Conservation (phyloP, 2,329 filamentous ascomycete genomes). For the Sporothrix schenckii region DNA sequence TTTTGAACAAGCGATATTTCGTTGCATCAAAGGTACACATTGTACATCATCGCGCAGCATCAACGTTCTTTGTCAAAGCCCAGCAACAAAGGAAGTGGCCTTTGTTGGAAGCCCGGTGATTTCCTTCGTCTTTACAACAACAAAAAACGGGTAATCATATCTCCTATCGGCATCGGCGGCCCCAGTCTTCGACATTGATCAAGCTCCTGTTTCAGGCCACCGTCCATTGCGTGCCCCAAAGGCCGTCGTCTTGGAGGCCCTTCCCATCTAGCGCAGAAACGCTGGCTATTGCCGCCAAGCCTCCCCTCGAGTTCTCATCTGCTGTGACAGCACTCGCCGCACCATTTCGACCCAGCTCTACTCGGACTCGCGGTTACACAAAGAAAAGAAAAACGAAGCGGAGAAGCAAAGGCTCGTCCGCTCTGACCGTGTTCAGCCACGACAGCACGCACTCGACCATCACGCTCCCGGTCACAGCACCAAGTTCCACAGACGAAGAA, state of each 20-base stretch:
- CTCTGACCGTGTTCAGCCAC: not conserved
- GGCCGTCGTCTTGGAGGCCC: not conserved
- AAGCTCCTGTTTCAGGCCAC: not conserved
- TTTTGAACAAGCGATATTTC: not conserved
- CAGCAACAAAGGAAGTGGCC: not conserved
- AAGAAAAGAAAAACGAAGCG: not conserved
- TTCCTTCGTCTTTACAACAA: not conserved
- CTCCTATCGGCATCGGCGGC: conserved; percentile 8
- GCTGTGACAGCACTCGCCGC: not conserved
- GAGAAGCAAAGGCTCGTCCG: not conserved
- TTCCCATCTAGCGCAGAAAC: not conserved
- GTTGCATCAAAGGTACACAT: not conserved
- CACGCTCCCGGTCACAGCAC: not conserved
- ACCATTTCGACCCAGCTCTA: not conserved
- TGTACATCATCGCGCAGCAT: conserved; percentile 10
- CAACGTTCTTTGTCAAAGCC: not conserved
- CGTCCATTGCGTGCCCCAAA: conserved; percentile 1
- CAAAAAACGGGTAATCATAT: not conserved
- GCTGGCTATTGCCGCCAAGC: not conserved
- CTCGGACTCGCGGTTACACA: not conserved
- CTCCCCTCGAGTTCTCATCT: not conserved
- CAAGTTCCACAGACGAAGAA: conserved; percentile 12
- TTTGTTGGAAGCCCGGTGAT: not conserved
- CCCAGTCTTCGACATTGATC: not conserved
- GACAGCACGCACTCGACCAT: conserved; percentile 14